Base-by-base conservation (phyloP, 2,329 filamentous ascomycete genomes). In the Nemania sp. region DNA sequence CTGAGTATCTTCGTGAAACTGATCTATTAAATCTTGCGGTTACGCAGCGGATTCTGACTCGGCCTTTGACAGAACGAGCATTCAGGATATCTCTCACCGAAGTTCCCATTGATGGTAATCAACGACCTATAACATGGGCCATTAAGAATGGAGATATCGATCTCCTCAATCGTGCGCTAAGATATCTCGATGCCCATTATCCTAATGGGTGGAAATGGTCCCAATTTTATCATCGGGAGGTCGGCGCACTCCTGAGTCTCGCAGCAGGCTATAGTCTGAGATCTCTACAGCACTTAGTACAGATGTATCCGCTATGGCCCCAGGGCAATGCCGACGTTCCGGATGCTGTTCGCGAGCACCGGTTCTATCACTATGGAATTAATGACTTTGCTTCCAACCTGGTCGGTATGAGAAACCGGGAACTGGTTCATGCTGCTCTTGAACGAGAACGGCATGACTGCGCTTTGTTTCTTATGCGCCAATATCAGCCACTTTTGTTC, bases 391-490 rank as follows among this genome's bases (percentile, higher is more conserved):
- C 42, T n/a, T 15, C 22, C 3, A 5, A 4, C 28, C 5, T 41
- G 5, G 22, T 7, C 7, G 20, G 49, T 14, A 4, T 8, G n/a
- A 26, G 30, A 30, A 52, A 48, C 37, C 14, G 12, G n/a, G 24
- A 26, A 2, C 17, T 56, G 24, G 43, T 52, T n/a, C 12, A 14
- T 3, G 20, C 1, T 11, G 48, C 49, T 15, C 26, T 52, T 12
- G 11, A 15, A 28, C 11, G 2, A 5, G n/a, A 8, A 7, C 20
- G 5, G 17, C 45, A 17, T 20, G 54, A 56, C 17, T 52, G 54
- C 22, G 54, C 40, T 28, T 19, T 24, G 31, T 49, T 56, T 24
- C 49, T 56, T 3, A 44, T 56, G 5, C 14, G 28, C 20, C 6
- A 30, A 2, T n/a, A 52, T 7, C 30, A 49, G 19, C 54, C 54